Base-by-base conservation (phyloP, 139 green algal genomes). In the Micromonas pusilla region DNA sequence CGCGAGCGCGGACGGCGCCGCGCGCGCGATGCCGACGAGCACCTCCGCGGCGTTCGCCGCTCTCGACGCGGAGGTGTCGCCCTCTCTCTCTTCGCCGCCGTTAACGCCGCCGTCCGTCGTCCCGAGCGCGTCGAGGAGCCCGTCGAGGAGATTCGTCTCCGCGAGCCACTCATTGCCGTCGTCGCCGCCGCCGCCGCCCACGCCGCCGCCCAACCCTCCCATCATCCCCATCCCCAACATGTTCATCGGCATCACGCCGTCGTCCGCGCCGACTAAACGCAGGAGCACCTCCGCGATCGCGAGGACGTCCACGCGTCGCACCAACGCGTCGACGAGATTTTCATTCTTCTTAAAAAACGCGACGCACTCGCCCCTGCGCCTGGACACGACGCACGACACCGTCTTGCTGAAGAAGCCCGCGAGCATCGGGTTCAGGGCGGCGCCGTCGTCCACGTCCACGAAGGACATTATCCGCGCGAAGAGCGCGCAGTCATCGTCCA, bases 401-500 rank as follows among this genome's bases (percentile, higher is more conserved):
- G 30, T 33, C 70, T 65, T 57, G 33, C n/a, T 45, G 39, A 64
- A 76, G 70, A 67, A 76, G 9, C 33, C 70, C 39, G 30, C 63
- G 13, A 70, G 63, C 63, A 36, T 70, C 9, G 13, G 9, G 28
- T 70, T 70, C 30, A 70, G 63, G 13, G 6, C 19, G 63, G 45
- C 16, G 45, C 45, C 63, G 30, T 20, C 28, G 6, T 13, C 6
- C 19, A 70, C 63, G 28, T 39, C 63, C 13, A 33, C 19, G 28
- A 70, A 70, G 6, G 63, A 6, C 28, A 70, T 70, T 13, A 70
- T 16, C 9, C 63, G 30, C 13, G 28, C 9, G 28, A 70, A 36
- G 6, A 57, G 45, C 9, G 45, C 45, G 45, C 45, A 57, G 16
- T 57, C 45, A 16, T 94, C 83, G 33, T 92, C 90, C 38, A 97